phyloP scores from a whole-genome alignment of 495 filamentous ascomycete genomes.

The Glonium stellatum region DNA sequence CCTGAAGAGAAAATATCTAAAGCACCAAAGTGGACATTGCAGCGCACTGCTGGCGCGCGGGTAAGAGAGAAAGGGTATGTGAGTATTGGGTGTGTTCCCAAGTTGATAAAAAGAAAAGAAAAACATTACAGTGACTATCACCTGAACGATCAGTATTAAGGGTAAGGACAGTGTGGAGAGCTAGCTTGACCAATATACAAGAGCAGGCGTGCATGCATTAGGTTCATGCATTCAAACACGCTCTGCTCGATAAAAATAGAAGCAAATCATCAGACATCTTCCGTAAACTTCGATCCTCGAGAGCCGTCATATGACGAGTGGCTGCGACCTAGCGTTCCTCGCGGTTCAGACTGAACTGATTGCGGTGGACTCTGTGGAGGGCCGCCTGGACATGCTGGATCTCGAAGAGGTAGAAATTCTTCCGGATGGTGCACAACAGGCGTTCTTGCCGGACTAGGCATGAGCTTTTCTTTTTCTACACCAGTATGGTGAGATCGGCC shows the following conservation, averaged over 20 bases:
- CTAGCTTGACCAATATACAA: background rate
- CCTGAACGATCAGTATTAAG: background rate
- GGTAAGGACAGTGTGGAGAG: background rate
- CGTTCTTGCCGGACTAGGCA: constrained; percentile 46
- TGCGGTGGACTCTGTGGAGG: constrained; percentile 28
- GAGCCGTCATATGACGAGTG: constrained; percentile 48
- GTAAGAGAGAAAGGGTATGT: background rate
- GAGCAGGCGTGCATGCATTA: background rate
- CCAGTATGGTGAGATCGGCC: constrained; percentile 21
- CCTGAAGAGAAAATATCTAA: no score
- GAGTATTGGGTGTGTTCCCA: no score
- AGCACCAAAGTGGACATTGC: background rate
- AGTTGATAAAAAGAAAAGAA: background rate
- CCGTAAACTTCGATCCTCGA: constrained; percentile 49
- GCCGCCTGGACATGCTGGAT: background rate
- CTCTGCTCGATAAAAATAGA: background rate
- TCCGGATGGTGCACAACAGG: constrained; percentile 41
- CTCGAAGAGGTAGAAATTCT: constrained; percentile 30
- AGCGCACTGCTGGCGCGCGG: background rate
- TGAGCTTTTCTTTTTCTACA: constrained; percentile 30
- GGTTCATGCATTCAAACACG: background rate
- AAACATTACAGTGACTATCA: background rate
- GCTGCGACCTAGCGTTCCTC: constrained; percentile 46
- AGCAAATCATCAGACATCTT: constrained; percentile 22
- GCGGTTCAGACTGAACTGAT: constrained; percentile 23